Evolutionary conservation across 768 basidiomycete genomes (phyloP), one percentile per base, ranked within the genome.

Genomic region (Mycena indigotica): DNA sequence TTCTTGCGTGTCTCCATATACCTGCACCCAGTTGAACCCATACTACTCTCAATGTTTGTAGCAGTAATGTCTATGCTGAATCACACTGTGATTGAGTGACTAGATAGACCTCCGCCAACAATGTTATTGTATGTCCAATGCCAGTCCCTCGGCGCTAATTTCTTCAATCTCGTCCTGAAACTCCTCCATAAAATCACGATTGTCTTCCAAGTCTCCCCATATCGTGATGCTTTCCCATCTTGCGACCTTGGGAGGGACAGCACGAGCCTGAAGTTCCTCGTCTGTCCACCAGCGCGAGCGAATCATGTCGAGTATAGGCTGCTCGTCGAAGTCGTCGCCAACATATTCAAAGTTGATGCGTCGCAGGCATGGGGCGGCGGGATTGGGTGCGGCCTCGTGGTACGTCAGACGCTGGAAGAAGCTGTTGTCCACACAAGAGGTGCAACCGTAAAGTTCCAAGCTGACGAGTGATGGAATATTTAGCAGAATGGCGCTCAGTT

Each of bases 261-360:
- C 8, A 3, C 49, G 29, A 4, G 55, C 55, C 23, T 25, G 12
- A 2, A 56, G 19, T 17, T 23, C 48, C 16, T 35, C 46, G 17
- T 38, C 48, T 10, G 55, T 16, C 55, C 55, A 56, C 55, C 55
- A 56, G 5, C 55, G 46, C 21, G 48, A 56, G 5, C 26, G 35
- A 4, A 50, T 19, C 48, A 50, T 56, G 4, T 23, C 48, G 10
- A 25, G 24, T 4, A 56, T 32, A 2, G 2, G 3, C 13, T 39
- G n/a, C 24, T 49, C 46, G 21, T 2, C n/a, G 55, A 49, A 56
- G 3, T 23, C 6, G 2, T 48, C 30, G 3, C 29, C 21, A 2
- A 25, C 30, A 2, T 10, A 3, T 4, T 6, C 10, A 2, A 55
- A 16, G 3, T 4, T 17, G 26, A 55, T n/a, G 5, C 15, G 5